These are phyloP conservation scores for Mimosa bimucronata DNA, from an alignment of 306 rosid species.

Conservation along the genomic window DNA sequence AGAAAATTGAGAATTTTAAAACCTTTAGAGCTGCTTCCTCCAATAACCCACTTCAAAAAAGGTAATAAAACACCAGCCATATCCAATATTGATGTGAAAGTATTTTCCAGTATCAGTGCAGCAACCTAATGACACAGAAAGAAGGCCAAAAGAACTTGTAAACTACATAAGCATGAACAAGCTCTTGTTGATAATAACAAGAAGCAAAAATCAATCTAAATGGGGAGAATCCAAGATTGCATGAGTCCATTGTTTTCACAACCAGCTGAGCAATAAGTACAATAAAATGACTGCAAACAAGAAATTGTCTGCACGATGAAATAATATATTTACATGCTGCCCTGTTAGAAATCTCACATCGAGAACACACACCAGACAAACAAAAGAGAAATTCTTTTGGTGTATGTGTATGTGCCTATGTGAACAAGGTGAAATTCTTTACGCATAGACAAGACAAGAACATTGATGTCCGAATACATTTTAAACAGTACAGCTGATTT, in stretches of 20 bases:
- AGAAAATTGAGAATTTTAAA: constrained; percentile 83
- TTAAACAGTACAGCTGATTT: not conserved
- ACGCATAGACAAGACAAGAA: not conserved
- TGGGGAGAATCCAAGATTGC: constrained; percentile 27
- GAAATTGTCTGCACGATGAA: constrained; percentile 22
- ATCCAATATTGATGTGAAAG: constrained; percentile 97
- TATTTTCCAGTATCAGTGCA: constrained; percentile 88
- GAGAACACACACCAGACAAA: constrained; percentile 13
- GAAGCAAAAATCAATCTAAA: constrained; percentile 32
- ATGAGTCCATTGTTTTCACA: constrained; percentile 15
- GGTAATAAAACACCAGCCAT: constrained; percentile 98
- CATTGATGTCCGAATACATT: not conserved
- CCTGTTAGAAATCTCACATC: constrained; percentile 25
- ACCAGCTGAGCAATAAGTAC: constrained; percentile 3
- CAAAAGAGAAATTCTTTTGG: constrained; percentile 7
- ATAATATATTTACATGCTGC: constrained; percentile 19
- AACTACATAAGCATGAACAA: constrained; percentile 24
- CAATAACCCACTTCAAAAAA: constrained; percentile 92
- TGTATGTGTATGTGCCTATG: too few species aligned
- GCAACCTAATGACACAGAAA: constrained; percentile 71
- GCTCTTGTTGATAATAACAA: constrained; percentile 27
- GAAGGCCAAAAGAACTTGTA: constrained; percentile 22
- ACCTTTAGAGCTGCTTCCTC: constrained; percentile 80
- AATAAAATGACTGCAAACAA: constrained; percentile 1
- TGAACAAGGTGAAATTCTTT: not conserved